A percentile compares a stretch with the other conserved stretches of the same genome.
These are phyloP conservation scores for Suhomyces bokatorum DNA, from an alignment of 1,139 yeast genomes.

Conservation along the genomic window DNA sequence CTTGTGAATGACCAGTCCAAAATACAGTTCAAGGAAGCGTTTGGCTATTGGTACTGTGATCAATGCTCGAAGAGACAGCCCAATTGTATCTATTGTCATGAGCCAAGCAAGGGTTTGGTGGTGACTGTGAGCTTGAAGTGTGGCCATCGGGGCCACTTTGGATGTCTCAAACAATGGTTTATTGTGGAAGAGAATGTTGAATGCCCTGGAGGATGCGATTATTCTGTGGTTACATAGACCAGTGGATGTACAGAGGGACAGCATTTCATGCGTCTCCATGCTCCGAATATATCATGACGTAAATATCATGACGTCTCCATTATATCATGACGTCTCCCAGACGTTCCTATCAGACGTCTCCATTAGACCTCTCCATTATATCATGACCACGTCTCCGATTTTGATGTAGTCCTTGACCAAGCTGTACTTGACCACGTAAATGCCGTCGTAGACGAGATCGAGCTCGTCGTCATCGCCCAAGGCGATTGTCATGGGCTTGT, in stretches of 20 bases:
- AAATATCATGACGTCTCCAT: too few species aligned
- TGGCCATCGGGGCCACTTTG: conserved; percentile 87
- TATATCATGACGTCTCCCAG: not conserved
- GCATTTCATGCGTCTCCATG: too few species aligned
- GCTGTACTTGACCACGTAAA: conserved; percentile 73
- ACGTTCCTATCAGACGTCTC: too few species aligned
- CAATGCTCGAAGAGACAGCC: conserved; percentile 60
- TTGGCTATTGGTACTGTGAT: conserved; percentile 87
- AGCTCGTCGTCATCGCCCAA: conserved; percentile 55
- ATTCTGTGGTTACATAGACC: conserved; percentile 6
- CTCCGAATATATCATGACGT: too few species aligned
- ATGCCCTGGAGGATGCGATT: conserved; percentile 80
- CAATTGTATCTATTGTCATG: conserved; percentile 78
- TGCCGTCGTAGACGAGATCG: conserved; percentile 63
- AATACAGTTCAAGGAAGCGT: conserved; percentile 22
- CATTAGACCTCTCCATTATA: too few species aligned
- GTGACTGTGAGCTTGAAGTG: conserved; percentile 67
- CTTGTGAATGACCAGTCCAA: conserved; percentile 65
- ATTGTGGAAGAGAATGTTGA: conserved; percentile 59
- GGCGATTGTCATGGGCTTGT: conserved; percentile 26
- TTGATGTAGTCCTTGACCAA: conserved; percentile 44
- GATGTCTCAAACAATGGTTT: conserved; percentile 81
- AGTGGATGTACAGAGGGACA: not conserved
- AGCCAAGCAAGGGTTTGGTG: conserved; percentile 73
- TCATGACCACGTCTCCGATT: conserved; percentile 45